Evolutionary conservation across 2,329 filamentous ascomycete species (phyloP).

Genomic region (Ophiocordyceps australis): DNA sequence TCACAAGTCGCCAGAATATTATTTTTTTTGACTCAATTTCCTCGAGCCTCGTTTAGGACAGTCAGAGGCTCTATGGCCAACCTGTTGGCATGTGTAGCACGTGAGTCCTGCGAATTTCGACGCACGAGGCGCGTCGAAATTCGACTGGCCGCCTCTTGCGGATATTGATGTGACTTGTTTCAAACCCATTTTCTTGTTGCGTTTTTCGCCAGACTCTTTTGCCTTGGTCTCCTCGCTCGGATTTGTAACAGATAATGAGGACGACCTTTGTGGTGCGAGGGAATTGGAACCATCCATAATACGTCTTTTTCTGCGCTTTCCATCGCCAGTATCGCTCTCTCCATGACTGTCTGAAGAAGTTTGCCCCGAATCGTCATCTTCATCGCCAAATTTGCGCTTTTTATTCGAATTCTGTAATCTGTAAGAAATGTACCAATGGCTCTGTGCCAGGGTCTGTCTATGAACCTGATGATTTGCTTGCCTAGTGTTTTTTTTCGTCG

Average conservation of each 20-base stretch:
- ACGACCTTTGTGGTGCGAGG: constrained; percentile 10
- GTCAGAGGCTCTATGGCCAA: constrained; percentile 38
- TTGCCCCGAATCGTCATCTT: constrained; percentile 10
- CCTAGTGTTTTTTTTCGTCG: constrained; percentile 13
- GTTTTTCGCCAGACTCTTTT: constrained; percentile 35
- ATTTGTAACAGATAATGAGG: too few relatives aligned
- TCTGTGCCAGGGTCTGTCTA: too few relatives aligned
- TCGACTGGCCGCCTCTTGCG: constrained; percentile 9
- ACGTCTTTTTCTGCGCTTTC: constrained; percentile 10
- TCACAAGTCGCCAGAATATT: neutral
- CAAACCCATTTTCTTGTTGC: constrained; percentile 48
- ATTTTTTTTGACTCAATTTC: too few relatives aligned
- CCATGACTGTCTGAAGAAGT: constrained; percentile 10
- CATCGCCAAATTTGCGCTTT: too few relatives aligned
- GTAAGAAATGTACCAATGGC: too few relatives aligned
- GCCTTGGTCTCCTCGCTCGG: constrained; percentile 13
- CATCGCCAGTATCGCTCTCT: constrained; percentile 6
- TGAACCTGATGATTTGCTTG: constrained; percentile 1
- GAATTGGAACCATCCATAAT: constrained; percentile 9
- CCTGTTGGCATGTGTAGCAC: constrained; percentile 43
- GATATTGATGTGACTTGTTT: constrained; percentile 46
- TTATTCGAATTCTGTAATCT: too few relatives aligned
- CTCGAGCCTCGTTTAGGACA: constrained; percentile 28
- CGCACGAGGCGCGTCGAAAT: too few relatives aligned
- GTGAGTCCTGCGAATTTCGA: constrained; percentile 15